Evolutionary conservation across 2,329 filamentous ascomycete genomes (phyloP).

Genomic region (Didymellaceae sp.): DNA sequence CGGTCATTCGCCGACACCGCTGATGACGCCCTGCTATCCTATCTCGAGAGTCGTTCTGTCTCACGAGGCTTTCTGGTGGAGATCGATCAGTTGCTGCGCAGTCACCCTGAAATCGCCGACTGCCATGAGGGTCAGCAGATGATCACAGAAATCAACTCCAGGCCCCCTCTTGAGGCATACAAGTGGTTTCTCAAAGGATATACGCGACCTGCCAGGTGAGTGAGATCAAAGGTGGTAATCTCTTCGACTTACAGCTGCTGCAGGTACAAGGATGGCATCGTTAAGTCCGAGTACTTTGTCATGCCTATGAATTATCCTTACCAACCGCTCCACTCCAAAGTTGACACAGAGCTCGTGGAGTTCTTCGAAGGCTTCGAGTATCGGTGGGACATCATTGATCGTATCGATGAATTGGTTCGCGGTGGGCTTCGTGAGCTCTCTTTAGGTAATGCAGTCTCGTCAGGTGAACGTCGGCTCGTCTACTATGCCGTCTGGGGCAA

Average conservation of each 20-base stretch:
- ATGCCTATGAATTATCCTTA: conserved; percentile 20
- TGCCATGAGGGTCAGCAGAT: conserved; percentile 19
- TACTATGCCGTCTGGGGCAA: conserved; percentile 37
- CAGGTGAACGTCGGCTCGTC: conserved; percentile 26
- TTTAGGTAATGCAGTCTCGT: conserved; percentile 14
- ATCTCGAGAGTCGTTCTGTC: conserved; percentile 25
- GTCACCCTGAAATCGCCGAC: conserved; percentile 28
- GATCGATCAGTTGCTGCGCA: conserved; percentile 31
- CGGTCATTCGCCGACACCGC: conserved; percentile 21
- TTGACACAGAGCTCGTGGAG: conserved; percentile 31
- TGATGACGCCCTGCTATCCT: conserved; percentile 25
- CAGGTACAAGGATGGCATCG: conserved; percentile 26
- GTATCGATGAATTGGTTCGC: conserved; percentile 30
- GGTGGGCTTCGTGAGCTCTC: conserved; percentile 17
- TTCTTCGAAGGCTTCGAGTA: conserved; percentile 36
- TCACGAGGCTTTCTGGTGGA: conserved; percentile 31
- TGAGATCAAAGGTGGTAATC: background rate
- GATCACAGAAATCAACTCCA: conserved; percentile 20
- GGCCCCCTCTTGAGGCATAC: conserved; percentile 31
- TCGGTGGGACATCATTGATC: conserved; percentile 31
- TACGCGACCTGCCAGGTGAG: conserved; percentile 35
- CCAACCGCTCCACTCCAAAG: conserved; percentile 12
- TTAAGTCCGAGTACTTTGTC: conserved; percentile 21
- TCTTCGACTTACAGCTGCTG: background rate
- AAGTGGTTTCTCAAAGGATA: conserved; percentile 37